Percentiles rank a stretch among this genome's conserved stretches.
Conservation (phyloP, 371 early-diverging fungal species). For the Apophysomyces elegans region DNA sequence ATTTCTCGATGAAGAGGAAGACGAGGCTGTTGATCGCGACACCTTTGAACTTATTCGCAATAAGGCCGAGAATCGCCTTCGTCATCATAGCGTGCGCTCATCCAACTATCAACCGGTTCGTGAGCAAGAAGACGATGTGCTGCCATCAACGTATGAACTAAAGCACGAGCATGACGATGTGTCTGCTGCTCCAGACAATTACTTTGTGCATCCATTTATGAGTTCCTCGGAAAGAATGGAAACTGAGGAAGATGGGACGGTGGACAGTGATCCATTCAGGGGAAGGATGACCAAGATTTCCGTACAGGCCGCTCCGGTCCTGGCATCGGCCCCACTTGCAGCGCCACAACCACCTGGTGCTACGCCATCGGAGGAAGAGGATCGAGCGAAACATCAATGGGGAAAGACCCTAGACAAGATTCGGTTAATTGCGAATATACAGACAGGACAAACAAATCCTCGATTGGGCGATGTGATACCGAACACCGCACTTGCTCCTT, state of each 20-base stretch:
- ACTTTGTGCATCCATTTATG: slow-evolving; percentile 40
- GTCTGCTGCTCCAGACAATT: slow-evolving; percentile 24
- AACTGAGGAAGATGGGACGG: background rate
- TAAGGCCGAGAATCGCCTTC: slow-evolving; percentile 9
- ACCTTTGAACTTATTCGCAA: slow-evolving; percentile 34
- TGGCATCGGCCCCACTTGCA: background rate
- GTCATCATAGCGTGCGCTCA: slow-evolving; percentile 12
- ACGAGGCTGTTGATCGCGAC: slow-evolving; percentile 26
- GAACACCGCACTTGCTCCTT: slow-evolving; percentile 36
- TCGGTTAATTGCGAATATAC: slow-evolving; percentile 34
- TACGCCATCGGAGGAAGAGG: slow-evolving; percentile 14
- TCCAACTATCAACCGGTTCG: background rate
- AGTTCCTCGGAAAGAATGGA: slow-evolving; percentile 5
- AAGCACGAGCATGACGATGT: slow-evolving; percentile 15
- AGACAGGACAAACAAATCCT: slow-evolving; percentile 13
- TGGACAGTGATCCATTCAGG: slow-evolving; percentile 8
- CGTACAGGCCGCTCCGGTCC: background rate
- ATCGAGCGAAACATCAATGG: slow-evolving; percentile 38
- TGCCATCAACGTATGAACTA: slow-evolving; percentile 36
- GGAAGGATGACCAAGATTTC: slow-evolving; percentile 11
- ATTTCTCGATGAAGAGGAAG: slow-evolving; percentile 19
- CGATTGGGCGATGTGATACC: slow-evolving; percentile 10
- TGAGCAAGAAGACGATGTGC: slow-evolving; percentile 31
- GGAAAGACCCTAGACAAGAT: slow-evolving; percentile 44
- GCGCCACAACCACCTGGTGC: slow-evolving; percentile 2